Evolutionary conservation across 1,284 basidiomycete species (phyloP), one percentile per base, ranked within the genome.

Genomic region (Malassezia slooffiae): DNA sequence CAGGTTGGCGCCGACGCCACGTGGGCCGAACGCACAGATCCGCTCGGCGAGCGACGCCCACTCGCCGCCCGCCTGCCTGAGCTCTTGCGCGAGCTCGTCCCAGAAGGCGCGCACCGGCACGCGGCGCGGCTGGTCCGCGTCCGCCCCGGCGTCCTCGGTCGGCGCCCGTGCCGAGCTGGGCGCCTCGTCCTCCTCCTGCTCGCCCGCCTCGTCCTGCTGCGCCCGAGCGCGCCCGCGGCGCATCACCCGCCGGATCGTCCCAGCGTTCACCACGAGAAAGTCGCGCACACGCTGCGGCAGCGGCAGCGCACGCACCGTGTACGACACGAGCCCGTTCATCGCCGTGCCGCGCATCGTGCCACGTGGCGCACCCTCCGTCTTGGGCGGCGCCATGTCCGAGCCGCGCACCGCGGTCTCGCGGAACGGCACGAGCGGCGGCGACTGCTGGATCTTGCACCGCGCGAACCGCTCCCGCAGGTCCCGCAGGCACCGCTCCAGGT

Each of bases 341-440:
- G 82, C 80, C 0, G 76, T 72, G 1, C 82, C 81, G 34, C 78
- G 74, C 20, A 90, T 76, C 0, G 85, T 88, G 12, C 91, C 91
- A 20, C 91, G 77, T 8, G 76, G 73, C 0, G 80, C 79, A 57
- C 79, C 80, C 8, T 72, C 67, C 1, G 79, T 82, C 70, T 88
- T 95, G 0, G 83, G 80, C 5, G 85, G 80, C 1, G 80, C 77
- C 88, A 96, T 93, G 58, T 96, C 88, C 23, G 49, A 46, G 7
- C 50, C 64, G 4, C 55, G 48, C 23, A 95, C 77, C 0, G 87
- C 85, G 0, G 91, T 96, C 72, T 97, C 93, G 34, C 93, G 78
- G 75, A 96, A 99, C 1, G 93, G 91, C 4, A 99, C 93, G 40
- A 97, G 91, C 0, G 91, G 90, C 57, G 89, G 81, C 1, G 89